Conservation (phyloP, 257 asterid genomes). For the Nicotiana benthamiana region DNA sequence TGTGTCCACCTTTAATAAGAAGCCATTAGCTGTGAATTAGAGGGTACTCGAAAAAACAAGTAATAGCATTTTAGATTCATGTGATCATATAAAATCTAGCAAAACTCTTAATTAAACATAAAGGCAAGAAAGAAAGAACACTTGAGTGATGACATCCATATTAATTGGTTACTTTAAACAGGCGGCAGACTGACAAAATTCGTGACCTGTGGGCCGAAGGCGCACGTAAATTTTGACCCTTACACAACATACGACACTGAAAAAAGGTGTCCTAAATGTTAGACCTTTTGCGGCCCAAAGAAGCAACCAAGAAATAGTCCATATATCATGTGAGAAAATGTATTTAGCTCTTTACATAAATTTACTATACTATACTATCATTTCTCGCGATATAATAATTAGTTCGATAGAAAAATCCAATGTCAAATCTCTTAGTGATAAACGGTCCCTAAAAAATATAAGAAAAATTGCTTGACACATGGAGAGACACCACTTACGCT, state of each 20-base stretch:
- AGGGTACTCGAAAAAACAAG: background rate
- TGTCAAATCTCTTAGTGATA: constrained; percentile 7
- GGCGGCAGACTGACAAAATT: constrained; percentile 3
- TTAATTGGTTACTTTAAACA: background rate
- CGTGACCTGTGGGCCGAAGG: background rate
- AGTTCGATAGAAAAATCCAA: constrained; percentile 3
- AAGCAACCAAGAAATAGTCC: constrained; percentile 15
- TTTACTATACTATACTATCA: background rate
- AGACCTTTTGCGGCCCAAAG: constrained; percentile 5
- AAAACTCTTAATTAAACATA: background rate
- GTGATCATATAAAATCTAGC: background rate
- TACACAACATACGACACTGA: background rate
- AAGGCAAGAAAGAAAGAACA: background rate
- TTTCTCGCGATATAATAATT: background rate
- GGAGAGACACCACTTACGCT: background rate
- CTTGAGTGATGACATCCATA: background rate
- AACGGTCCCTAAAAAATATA: background rate
- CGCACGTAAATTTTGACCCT: constrained; percentile 14
- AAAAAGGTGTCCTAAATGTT: background rate
- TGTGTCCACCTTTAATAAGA: too few relatives aligned
- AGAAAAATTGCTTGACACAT: background rate
- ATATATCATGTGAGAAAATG: background rate
- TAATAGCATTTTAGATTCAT: background rate
- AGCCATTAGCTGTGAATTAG: background rate
- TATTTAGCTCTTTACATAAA: background rate